Base-by-base conservation (phyloP, 2,329 filamentous ascomycete species). In the Aspergillus fischeri region DNA sequence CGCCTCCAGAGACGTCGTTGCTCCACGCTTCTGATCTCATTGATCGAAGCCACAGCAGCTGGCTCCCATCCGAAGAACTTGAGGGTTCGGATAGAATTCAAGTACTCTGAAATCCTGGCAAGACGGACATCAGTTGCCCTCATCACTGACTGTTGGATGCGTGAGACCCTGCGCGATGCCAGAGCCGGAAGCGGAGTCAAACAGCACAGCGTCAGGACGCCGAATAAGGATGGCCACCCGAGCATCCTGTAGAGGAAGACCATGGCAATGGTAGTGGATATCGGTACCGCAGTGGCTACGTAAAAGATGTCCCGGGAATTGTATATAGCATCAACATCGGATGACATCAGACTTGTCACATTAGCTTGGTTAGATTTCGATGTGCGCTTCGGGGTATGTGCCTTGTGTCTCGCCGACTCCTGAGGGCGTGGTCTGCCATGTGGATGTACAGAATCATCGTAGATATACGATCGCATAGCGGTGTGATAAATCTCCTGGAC, bases 51-150 rank as follows among this genome's bases (percentile, higher is more conserved):
- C 10, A 78, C 76, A 59, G 83, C 78, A 32, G 80, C 76, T 20
- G 78, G 75, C 64, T 86, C 83, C 83, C 83, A 86, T 2, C 81
- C 81, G 66, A 86, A 85, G 62, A 84, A 85, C 64, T 86, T 86
- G 69, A 86, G 79, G 17, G 81, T 81, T 10, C 80, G 78, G 55
- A 86, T 84, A 7, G 83, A 83, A 27, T 77, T 72, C 27, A 86
- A 74, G 61, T 84, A 85, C 63, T 86, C 83, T 1, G 82, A 81
- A 20, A 85, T 79, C 21, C 82, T 76, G 1, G 82, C 84, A 54
- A 86, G 81, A 27, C 83, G 80, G 17, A 77, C 75, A 65, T 86
- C 83, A 50, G 84, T 83, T 24, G 82, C 80, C 54, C 78, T 77
- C 60, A 82, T 81, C 50, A 83, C 80, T n/a, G 77, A 74, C 44